phyloP scores from a whole-genome alignment of 208 protist genomes.

The Naegleria fowleri region DNA sequence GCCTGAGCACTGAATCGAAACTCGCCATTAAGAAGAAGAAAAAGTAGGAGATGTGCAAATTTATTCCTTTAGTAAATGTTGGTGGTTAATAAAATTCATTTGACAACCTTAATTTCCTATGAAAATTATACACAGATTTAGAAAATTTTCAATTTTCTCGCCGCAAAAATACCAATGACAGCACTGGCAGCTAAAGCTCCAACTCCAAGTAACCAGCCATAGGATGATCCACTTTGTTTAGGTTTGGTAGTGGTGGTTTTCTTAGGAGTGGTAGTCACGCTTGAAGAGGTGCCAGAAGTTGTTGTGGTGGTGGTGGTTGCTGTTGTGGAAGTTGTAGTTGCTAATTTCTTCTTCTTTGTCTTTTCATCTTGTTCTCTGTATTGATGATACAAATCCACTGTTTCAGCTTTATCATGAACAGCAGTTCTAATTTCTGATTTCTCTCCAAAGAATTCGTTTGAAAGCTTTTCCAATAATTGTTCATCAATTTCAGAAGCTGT shows the following conservation, averaged over 20 bases:
- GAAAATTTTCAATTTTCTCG: background rate
- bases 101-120: too few species aligned
- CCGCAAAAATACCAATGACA: background rate
- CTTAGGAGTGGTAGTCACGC: background rate
- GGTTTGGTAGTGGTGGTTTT: background rate
- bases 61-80: too few species aligned
- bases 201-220: background rate
- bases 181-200: background rate
- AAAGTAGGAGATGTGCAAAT: too few species aligned
- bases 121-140: too few species aligned
- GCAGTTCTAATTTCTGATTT: background rate
- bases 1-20: too few species aligned
- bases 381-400: conserved; percentile 14
- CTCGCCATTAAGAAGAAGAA: too few species aligned
- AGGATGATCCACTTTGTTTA: background rate
- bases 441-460: background rate
- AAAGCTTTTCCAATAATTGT: background rate
- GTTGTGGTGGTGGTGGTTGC: background rate
- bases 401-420: conserved; percentile 1
- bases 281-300: background rate
- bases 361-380: conserved; percentile 17
- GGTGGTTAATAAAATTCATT: too few species aligned
- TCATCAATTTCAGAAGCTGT: background rate
- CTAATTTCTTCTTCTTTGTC: background rate
- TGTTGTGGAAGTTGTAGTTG: background rate